Evolutionary conservation across 495 filamentous ascomycete genomes (phyloP).

Genomic region (Rhypophila decipiens): DNA sequence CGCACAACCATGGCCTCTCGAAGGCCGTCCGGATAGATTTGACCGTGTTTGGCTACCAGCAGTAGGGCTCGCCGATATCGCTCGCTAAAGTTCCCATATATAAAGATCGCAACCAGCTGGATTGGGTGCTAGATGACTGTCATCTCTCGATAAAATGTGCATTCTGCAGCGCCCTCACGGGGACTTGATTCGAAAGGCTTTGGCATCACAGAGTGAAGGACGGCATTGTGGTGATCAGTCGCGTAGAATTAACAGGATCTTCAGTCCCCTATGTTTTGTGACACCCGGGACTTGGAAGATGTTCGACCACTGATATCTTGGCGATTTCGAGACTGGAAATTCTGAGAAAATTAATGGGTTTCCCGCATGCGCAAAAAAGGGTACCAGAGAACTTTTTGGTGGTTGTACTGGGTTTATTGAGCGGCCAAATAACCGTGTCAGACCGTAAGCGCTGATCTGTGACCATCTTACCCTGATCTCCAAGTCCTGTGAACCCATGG

Average conservation of each 20-base stretch:
- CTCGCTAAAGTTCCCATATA: background rate
- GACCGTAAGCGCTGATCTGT: background rate
- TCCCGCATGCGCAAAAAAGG: too few species aligned
- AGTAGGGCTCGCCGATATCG: too few species aligned
- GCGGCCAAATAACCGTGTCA: background rate
- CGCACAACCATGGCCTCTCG: too few species aligned
- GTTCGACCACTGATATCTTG: background rate
- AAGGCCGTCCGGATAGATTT: too few species aligned
- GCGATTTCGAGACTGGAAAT: background rate
- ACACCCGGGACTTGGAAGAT: slow-evolving; percentile 1
- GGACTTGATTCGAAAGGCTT: too few species aligned
- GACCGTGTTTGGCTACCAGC: too few species aligned
- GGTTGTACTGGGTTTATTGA: background rate
- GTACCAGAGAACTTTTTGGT: background rate
- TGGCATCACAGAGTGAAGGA: slow-evolving; percentile 1
- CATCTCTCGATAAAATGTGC: too few species aligned
- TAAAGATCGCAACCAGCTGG: background rate
- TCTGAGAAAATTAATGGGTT: background rate
- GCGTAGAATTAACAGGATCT: slow-evolving; percentile 12
- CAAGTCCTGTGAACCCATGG: too few species aligned
- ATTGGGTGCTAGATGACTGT: too few species aligned
- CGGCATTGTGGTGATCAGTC: slow-evolving; percentile 22
- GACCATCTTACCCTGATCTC: too few species aligned
- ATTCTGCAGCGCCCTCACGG: background rate
- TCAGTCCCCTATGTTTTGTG: slow-evolving; percentile 10